These are phyloP conservation scores for Ambrosia trifida DNA, from an alignment of 129 eudicot genomes.

Conservation along the genomic window DNA sequence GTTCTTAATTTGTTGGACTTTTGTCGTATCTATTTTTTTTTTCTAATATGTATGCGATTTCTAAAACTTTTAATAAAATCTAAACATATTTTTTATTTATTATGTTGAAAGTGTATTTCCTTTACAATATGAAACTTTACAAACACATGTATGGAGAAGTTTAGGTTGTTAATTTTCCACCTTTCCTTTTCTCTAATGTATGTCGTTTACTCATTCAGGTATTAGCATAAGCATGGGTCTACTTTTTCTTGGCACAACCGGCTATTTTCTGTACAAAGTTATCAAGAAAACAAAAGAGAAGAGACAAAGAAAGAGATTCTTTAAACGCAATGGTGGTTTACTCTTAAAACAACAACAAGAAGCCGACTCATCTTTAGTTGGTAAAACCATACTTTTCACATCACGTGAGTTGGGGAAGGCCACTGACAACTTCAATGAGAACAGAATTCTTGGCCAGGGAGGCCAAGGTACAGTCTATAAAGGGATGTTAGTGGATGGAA, in stretches of 20 bases:
- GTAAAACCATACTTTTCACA: slow-evolving; percentile 30
- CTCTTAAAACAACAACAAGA: slow-evolving; percentile 30
- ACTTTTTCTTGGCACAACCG: not conserved
- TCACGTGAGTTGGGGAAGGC: slow-evolving; percentile 34
- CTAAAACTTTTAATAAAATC: not conserved
- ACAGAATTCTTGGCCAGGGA: slow-evolving; percentile 32
- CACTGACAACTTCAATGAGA: slow-evolving; percentile 23
- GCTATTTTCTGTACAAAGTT: slow-evolving; percentile 7
- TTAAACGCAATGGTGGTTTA: slow-evolving; percentile 35
- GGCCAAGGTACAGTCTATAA: slow-evolving; percentile 37
- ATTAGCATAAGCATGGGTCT: not conserved
- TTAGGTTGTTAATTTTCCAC: not conserved
- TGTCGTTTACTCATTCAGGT: not conserved
- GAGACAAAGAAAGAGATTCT: slow-evolving; percentile 21
- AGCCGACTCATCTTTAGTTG: slow-evolving; percentile 16
- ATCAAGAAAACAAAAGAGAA: not conserved
- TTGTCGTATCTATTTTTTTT: too few relatives aligned
- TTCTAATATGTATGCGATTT: not conserved
- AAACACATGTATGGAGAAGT: not conserved
- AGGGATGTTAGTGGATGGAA: slow-evolving; percentile 33
- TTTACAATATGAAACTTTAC: not conserved
- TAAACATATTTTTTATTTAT: not conserved
- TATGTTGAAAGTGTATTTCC: not conserved
- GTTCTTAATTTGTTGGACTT: too few relatives aligned
- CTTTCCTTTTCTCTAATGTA: not conserved